Evolutionary conservation across 1,139 yeast genomes (phyloP), one percentile per base, ranked within the genome.

Genomic region (Yueomyces sp.): DNA sequence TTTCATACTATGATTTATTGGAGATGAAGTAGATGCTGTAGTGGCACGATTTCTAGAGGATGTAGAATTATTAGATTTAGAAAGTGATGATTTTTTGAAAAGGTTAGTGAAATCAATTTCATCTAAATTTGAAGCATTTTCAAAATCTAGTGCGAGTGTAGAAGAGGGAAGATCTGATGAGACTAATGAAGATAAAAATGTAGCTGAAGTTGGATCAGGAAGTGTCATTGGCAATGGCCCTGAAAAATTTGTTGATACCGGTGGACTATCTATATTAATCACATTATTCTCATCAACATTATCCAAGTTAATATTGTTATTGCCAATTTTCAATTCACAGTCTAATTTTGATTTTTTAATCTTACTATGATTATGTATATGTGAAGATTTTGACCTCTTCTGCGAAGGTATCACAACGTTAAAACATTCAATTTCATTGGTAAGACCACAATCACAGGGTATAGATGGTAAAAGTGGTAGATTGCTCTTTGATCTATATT

Each of bases 391-490:
- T 29, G 6, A 8, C 9, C 31, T 29, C 9, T 29, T 29, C 9
- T 29, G 31, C 9, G 31, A 6, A 8, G 64, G 65, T 36, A 60
- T 45, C 8, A 60, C 55, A 25, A 60, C 55, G 44, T 58, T 53
- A 40, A 60, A 58, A 33, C 59, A 56, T 45, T 56, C 51, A 39
- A 61, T 58, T 46, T 61, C 65, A 41, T 52, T 56, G 11, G 65
- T 61, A 39, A 61, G 48, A 27, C 65, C 65, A 54, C 65, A 61
- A 36, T 60, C 64, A 48, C 65, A 61, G 4, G 63, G 57, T 36
- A 57, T 50, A 11, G 60, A 48, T 1, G 56, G 49, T 30, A 52
- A 54, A 9, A 58, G 56, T 3, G 65, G 65, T 36, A 61, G 41
- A 44, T 59, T 59, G 35, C 51, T 49, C 27, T 50, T 49, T 4